Conservation (phyloP, 2,329 filamentous ascomycete genomes). For the Xylaria sp. region DNA sequence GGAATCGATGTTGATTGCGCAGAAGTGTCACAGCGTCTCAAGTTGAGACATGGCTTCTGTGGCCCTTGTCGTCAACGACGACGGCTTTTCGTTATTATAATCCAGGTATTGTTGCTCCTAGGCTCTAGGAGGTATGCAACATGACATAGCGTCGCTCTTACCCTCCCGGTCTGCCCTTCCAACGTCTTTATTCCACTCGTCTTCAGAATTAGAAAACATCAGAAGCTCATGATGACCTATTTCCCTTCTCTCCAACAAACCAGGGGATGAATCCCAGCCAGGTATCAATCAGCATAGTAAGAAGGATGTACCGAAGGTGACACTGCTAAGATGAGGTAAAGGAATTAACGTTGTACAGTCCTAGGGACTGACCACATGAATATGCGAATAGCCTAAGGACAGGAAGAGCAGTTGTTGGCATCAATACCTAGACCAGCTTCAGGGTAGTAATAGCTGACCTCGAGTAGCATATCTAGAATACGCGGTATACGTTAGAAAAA, state of each 20-base stretch:
- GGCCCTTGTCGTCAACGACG: not conserved
- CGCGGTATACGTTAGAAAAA: not conserved
- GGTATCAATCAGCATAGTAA: slow-evolving; percentile 1
- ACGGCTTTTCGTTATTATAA: not conserved
- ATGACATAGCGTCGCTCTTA: not conserved
- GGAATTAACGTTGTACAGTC: not conserved
- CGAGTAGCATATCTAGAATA: not conserved
- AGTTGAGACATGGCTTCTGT: slow-evolving; percentile 13
- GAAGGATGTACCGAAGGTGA: not conserved
- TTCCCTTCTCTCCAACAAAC: not conserved
- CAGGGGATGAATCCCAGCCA: not conserved
- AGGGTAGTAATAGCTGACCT: slow-evolving; percentile 1
- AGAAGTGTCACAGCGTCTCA: not conserved
- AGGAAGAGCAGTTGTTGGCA: not conserved
- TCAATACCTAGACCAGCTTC: not conserved
- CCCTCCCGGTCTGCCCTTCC: too few species aligned
- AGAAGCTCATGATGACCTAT: not conserved
- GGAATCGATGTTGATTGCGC: not conserved
- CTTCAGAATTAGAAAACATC: too few species aligned
- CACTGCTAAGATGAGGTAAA: not conserved
- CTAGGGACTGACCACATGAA: not conserved
- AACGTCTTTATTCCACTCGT: too few species aligned
- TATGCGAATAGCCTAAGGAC: not conserved
- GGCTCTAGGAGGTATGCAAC: not conserved
- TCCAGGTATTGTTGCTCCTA: not conserved